Evolutionary conservation across 306 rosid species (phyloP).

Genomic region (Pyrus bretschneideri): DNA sequence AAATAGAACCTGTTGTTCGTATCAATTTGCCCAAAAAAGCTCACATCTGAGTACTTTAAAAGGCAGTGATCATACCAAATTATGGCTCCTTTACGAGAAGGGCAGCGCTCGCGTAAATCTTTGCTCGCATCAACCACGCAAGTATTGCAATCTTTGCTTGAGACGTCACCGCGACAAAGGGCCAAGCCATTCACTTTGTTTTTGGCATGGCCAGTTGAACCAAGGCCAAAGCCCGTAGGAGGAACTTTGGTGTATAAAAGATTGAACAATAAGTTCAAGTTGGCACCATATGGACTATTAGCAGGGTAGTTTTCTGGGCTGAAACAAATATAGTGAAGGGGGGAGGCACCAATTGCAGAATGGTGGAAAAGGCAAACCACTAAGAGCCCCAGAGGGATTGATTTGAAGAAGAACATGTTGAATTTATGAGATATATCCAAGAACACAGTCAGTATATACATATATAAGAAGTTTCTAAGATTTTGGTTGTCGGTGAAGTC

Average conservation of each 20-base stretch:
- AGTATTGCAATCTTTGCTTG: slow-evolving; percentile 12
- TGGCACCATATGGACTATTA: slow-evolving; percentile 13
- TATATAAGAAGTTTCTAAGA: not conserved
- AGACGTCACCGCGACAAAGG: slow-evolving; percentile 37
- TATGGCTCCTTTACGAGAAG: slow-evolving; percentile 23
- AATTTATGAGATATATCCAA: not conserved
- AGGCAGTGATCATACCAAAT: slow-evolving; percentile 31
- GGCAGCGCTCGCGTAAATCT: slow-evolving; percentile 21
- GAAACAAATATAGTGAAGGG: slow-evolving; percentile 48
- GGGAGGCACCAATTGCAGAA: slow-evolving; percentile 32
- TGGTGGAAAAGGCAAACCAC: slow-evolving; percentile 19
- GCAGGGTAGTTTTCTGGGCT: slow-evolving; percentile 39
- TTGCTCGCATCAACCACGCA: slow-evolving; percentile 17
- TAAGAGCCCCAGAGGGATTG: slow-evolving; percentile 9
- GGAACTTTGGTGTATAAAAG: slow-evolving; percentile 18
- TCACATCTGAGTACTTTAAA: slow-evolving; percentile 22
- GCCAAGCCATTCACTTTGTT: slow-evolving; percentile 26
- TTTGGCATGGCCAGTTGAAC: slow-evolving; percentile 10
- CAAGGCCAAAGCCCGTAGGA: slow-evolving; percentile 22
- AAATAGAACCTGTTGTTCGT: slow-evolving; percentile 17
- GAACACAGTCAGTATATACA: not conserved
- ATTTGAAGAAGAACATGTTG: slow-evolving; percentile 13
- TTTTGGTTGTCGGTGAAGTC: not conserved
- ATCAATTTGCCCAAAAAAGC: slow-evolving; percentile 29
- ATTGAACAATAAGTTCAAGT: slow-evolving; percentile 13